phyloP scores from a whole-genome alignment of 2,329 filamentous ascomycete species.

The Diaporthe citrichinensis region DNA sequence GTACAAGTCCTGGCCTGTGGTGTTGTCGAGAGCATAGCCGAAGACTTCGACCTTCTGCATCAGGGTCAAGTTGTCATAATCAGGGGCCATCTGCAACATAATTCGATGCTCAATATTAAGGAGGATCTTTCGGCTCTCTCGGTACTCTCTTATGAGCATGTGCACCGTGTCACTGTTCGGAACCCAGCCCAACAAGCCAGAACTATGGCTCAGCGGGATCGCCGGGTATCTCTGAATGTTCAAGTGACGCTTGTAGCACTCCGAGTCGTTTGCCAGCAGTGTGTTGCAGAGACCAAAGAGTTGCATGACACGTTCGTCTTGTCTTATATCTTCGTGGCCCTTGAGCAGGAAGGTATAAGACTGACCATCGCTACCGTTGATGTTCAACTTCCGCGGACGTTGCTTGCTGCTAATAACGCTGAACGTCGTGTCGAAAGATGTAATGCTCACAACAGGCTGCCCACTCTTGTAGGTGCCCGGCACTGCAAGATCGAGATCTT shows the following conservation, averaged over 20 bases:
- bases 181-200: slow-evolving; percentile 95
- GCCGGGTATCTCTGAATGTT: slow-evolving; percentile 96
- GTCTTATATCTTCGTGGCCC: slow-evolving; percentile 98
- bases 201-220: slow-evolving; percentile 97
- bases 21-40: slow-evolving; percentile 98
- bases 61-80: slow-evolving; percentile 97
- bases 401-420: slow-evolving; percentile 98
- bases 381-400: slow-evolving; percentile 88
- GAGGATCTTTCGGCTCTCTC: slow-evolving; percentile 95
- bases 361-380: slow-evolving; percentile 89
- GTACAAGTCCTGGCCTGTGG: slow-evolving; percentile 97
- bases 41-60: slow-evolving; percentile 99
- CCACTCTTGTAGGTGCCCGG: slow-evolving; percentile 92
- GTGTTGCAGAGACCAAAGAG: slow-evolving; percentile 98
- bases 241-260: slow-evolving; percentile 96
- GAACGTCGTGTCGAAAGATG: slow-evolving; percentile 90
- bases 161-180: slow-evolving; percentile 98
- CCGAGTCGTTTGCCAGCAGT: slow-evolving; percentile 90
- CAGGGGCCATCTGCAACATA: slow-evolving; percentile 99
- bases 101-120: slow-evolving; percentile 99
- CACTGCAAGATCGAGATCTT: slow-evolving; percentile 92
- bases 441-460: slow-evolving; percentile 84
- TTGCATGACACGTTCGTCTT: slow-evolving; percentile 99
- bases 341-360: slow-evolving; percentile 93
- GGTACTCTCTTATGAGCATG: slow-evolving; percentile 96